Evolutionary conservation across 2,329 filamentous ascomycete species (phyloP).

Genomic region (Thielaviopsis populi): DNA sequence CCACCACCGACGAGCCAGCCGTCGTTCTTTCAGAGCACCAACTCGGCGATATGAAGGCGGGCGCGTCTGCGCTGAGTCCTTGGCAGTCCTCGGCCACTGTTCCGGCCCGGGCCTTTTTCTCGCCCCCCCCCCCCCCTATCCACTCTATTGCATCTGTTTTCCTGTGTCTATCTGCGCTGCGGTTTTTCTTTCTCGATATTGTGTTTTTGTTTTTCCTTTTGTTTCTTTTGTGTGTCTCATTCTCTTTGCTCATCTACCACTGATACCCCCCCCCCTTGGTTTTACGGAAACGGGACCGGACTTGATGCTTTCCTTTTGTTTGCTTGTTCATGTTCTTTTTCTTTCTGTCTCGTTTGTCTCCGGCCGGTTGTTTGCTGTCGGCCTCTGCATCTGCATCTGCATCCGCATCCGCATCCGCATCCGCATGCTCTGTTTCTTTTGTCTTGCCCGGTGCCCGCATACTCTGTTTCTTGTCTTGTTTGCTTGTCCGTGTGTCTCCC

Average conservation of each 20-base stretch:
- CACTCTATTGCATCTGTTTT: constrained; percentile 1
- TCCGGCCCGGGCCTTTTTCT: neutral
- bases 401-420: neutral
- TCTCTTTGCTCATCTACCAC: constrained; percentile 5
- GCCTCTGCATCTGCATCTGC: neutral
- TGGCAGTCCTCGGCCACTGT: too few species aligned
- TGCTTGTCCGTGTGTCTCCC: too few species aligned
- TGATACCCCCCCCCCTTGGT: constrained; percentile 7
- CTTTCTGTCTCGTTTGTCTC: neutral
- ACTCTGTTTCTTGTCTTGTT: neutral
- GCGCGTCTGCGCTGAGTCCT: neutral
- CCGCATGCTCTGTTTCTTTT: neutral
- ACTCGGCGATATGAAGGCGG: constrained; percentile 2
- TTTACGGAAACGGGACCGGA: neutral
- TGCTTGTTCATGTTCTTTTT: constrained; percentile 6
- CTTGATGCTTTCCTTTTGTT: constrained; percentile 10
- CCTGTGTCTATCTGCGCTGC: neutral
- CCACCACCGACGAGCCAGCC: constrained; percentile 12
- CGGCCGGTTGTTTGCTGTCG: neutral
- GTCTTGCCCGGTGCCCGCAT: neutral
- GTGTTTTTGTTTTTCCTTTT: neutral
- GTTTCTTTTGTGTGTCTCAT: neutral
- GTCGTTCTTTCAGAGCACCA: constrained; percentile 4
- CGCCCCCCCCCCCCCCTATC: neutral
- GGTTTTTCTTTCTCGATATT: neutral